Evolutionary conservation across 352 stramenopile species (phyloP).

Genomic region (Pythium grandisporangium): DNA sequence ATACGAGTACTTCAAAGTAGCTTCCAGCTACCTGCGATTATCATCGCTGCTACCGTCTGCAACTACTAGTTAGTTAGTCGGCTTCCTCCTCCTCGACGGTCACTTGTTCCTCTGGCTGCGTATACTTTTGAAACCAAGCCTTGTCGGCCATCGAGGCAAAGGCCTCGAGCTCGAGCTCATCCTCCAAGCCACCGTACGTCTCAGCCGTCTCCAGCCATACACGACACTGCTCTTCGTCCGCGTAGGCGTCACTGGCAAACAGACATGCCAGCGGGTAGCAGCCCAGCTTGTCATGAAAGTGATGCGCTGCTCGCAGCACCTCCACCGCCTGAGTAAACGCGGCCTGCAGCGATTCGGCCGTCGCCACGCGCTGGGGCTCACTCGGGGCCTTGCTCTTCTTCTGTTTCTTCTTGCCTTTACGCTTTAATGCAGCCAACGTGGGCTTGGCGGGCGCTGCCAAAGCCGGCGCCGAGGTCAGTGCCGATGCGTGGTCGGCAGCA

Average conservation of each 20-base stretch:
- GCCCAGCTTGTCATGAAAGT: constrained; percentile 78
- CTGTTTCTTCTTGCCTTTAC: constrained; percentile 12
- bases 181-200: constrained; percentile 67
- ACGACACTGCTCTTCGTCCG: constrained; percentile 63
- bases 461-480: no score
- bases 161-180: constrained; percentile 55
- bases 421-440: constrained; percentile 15
- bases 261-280: constrained; percentile 66
- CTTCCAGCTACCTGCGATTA: no score
- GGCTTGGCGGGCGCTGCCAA: constrained; percentile 9
- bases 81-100: constrained; percentile 5
- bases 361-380: no score
- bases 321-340: constrained; percentile 35
- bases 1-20: no score
- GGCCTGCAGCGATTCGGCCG: constrained; percentile 4
- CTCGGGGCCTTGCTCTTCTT: constrained; percentile 11
- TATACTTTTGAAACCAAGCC: constrained; percentile 50
- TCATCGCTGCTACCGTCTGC: no score
- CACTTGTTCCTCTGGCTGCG: constrained; percentile 23
- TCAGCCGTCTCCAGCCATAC: constrained; percentile 73
- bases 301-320: constrained; percentile 55
- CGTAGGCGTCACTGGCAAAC: constrained; percentile 39
- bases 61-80: no score
- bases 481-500: no score
- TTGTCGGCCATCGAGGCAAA: constrained; percentile 45